Percentiles rank a stretch among this genome's conserved stretches.
Conservation (phyloP, 2,329 filamentous ascomycete species). For the Diaporthe ampelina region DNA sequence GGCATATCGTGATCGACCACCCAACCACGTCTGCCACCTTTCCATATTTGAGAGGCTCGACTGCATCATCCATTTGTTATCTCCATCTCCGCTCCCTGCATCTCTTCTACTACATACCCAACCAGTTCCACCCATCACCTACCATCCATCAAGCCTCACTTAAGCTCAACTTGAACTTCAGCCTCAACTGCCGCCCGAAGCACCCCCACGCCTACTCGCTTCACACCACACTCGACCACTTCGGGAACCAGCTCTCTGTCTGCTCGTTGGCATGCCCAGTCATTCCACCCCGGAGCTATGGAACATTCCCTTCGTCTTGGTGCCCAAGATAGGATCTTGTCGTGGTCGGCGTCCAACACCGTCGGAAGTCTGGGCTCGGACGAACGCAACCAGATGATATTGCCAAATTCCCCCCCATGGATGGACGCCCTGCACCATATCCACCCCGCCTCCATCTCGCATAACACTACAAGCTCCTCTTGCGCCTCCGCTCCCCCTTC, state of each 20-base stretch:
- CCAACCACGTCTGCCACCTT: conserved; percentile 38
- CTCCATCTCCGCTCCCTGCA: conserved; percentile 28
- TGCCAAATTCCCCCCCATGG: conserved; percentile 56
- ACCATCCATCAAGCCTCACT: not conserved
- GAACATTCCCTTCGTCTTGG: conserved; percentile 58
- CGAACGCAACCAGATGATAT: conserved; percentile 53
- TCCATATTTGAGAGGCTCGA: conserved; percentile 33
- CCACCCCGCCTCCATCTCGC: conserved; percentile 39
- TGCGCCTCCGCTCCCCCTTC: conserved; percentile 42
- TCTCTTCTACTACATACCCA: conserved; percentile 4
- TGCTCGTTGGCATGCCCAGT: conserved; percentile 34
- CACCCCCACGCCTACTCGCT: not conserved
- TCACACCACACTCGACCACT: not conserved
- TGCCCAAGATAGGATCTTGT: conserved; percentile 57
- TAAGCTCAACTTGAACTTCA: not conserved
- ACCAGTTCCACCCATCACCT: conserved; percentile 3
- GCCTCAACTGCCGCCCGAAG: not conserved
- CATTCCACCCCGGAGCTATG: conserved; percentile 57
- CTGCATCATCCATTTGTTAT: conserved; percentile 19
- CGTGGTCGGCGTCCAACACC: conserved; percentile 60
- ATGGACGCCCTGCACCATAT: conserved; percentile 47
- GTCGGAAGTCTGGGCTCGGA: conserved; percentile 58
- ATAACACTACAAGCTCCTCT: conserved; percentile 19
- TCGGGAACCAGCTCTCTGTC: conserved; percentile 3
- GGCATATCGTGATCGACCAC: conserved; percentile 42